A percentile compares a stretch with the other conserved stretches of the same genome.
These are phyloP conservation scores for Globisporangium polare DNA, from an alignment of 352 stramenopile genomes.

Conservation along the genomic window DNA sequence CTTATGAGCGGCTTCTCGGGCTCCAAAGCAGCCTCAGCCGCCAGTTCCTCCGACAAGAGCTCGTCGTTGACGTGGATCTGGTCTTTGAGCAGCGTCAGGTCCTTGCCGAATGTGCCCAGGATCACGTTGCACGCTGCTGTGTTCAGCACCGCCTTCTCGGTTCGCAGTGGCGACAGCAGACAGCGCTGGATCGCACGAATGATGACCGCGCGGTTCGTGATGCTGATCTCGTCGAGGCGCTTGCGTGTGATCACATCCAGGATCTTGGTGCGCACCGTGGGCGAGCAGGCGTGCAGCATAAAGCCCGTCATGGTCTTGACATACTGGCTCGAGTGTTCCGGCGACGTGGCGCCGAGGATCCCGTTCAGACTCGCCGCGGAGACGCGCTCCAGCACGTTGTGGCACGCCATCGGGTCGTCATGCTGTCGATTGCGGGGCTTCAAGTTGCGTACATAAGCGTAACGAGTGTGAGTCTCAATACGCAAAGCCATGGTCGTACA, in stretches of 20 bases:
- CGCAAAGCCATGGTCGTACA: too few relatives aligned
- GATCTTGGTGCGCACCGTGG: constrained; percentile 56
- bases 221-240: constrained; percentile 63
- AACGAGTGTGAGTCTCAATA: background rate
- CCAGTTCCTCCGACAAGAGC: constrained; percentile 26
- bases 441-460: constrained; percentile 1
- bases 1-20: background rate
- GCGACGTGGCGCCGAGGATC: constrained; percentile 73
- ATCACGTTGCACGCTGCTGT: constrained; percentile 69
- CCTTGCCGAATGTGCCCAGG: constrained; percentile 55
- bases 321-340: constrained; percentile 68
- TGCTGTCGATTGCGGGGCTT: constrained; percentile 41
- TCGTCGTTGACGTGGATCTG: constrained; percentile 70
- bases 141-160: constrained; percentile 61
- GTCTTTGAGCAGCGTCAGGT: constrained; percentile 79
- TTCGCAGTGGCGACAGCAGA: constrained; percentile 63
- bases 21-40: background rate
- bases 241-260: constrained; percentile 73
- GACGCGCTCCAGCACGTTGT: constrained; percentile 62
- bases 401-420: constrained; percentile 66
- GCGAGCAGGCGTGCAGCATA: constrained; percentile 71
- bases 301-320: constrained; percentile 83
- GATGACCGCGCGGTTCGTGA: constrained; percentile 71
- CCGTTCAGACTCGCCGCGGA: constrained; percentile 69
- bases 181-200: constrained; percentile 78